Evolutionary conservation across 352 stramenopile genomes (phyloP), one percentile per base, ranked within the genome.

Genomic region (Phytopythium mirpurense): DNA sequence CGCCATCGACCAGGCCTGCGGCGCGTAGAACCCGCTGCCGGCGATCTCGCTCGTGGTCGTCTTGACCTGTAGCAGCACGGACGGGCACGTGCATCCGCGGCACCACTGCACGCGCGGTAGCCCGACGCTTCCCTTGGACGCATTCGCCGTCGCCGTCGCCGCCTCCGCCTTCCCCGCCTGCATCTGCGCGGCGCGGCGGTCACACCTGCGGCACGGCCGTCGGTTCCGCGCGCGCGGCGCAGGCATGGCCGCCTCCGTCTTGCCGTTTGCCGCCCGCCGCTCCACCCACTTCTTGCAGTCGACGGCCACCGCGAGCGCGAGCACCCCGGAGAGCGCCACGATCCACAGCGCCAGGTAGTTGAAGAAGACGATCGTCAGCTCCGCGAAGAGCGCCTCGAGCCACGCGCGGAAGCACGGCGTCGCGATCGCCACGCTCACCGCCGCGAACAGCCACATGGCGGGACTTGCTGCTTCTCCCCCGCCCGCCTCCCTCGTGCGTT

Each of bases 331-430:
- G 5, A 77, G 61, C 16, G 32, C 50, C 10, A 54, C 53, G 9
- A 67, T 62, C 43, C 76, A 56, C 18, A 77, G 37, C 1, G 51
- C 36, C 36, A 86, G 59, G 45, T 79, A 78, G 47, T 69, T 83
- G 62, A 88, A 72, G 59, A 86, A 86, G 45, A 86, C 37, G 63
- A 86, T 60, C 24, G 68, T 68, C 37, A 88, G 65, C 61, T 88
- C 74, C 11, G 78, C 70, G 54, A 88, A 88, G 8, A 86, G 54
- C 45, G 58, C 57, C 47, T 88, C 72, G 38, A 88, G 73, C 62
- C 62, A 70, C 14, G 64, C 60, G 60, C 78, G 78, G 54, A 88
- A 59, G 38, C 60, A 66, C 14, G 78, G 73, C 62, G 70, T 78
- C 26, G 65, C 68, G 59, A 88, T 75, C 27, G 74, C 74, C 24